Conservation (phyloP, 441 rosid species). For the Breynia disticha region DNA sequence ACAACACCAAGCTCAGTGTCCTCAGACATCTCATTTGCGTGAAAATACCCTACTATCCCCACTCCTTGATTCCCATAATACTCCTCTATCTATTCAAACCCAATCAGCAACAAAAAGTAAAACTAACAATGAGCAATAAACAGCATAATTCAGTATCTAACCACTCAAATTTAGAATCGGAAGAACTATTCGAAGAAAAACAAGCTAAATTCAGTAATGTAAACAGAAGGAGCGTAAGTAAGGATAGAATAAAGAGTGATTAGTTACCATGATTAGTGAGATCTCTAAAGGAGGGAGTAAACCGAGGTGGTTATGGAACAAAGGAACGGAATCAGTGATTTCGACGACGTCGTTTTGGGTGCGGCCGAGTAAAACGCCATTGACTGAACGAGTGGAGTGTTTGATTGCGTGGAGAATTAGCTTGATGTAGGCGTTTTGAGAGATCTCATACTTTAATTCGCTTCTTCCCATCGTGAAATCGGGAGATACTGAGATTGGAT, state of each 20-base stretch:
- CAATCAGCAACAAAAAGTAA: no score
- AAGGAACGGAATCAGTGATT: conserved; percentile 81
- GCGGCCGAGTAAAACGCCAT: conserved; percentile 72
- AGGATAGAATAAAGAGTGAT: background rate
- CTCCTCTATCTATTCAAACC: conserved; percentile 56
- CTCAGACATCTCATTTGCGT: conserved; percentile 86
- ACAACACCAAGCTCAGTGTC: conserved; percentile 61
- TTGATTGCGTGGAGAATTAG: conserved; percentile 75
- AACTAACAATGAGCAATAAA: no score
- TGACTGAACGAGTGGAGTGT: conserved; percentile 72
- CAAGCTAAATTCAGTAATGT: no score
- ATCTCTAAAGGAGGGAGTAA: conserved; percentile 90
- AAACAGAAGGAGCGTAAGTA: no score
- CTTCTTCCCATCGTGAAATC: conserved; percentile 9
- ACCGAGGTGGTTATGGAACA: conserved; percentile 81
- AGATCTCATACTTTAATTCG: conserved; percentile 46
- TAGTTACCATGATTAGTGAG: conserved; percentile 71
- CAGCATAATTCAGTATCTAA: no score
- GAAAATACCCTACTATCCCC: conserved; percentile 79
- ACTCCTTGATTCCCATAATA: conserved; percentile 58
- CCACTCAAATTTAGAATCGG: background rate
- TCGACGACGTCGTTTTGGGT: conserved; percentile 39
- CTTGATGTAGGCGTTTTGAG: conserved; percentile 83
- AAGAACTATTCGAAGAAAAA: no score
- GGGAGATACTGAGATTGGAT: no score